Conservation (phyloP, 78 protist genomes). For the Dictyostelium intermedium region DNA sequence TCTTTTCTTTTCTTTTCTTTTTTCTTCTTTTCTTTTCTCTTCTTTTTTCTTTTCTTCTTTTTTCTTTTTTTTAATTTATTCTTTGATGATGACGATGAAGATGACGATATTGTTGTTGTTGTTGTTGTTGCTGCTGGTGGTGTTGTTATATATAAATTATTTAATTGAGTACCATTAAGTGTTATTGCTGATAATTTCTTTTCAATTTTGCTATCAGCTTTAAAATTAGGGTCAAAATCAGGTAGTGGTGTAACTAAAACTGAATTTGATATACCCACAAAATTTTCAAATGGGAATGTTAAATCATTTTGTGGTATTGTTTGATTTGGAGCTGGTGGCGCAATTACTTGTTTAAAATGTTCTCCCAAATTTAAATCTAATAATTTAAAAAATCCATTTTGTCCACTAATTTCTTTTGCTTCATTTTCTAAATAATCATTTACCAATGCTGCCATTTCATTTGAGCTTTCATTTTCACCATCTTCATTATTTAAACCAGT, state of each 20-base stretch:
- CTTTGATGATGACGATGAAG: not conserved
- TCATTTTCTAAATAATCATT: slow-evolving; percentile 60
- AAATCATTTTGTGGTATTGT: not conserved
- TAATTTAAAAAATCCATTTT: slow-evolving; percentile 22
- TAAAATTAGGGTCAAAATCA: not conserved
- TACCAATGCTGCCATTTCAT: slow-evolving; percentile 41
- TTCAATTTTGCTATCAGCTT: not conserved
- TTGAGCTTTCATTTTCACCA: not conserved
- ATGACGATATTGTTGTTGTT: not conserved
- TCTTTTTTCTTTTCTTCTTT: not conserved
- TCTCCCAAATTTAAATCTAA: slow-evolving; percentile 5
- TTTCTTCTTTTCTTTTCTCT: not conserved
- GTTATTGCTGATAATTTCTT: not conserved
- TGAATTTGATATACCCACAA: not conserved
- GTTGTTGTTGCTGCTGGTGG: not conserved
- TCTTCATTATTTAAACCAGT: not conserved
- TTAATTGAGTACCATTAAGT: not conserved
- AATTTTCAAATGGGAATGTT: not conserved
- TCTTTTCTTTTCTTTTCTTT: not conserved
- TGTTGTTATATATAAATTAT: not conserved
- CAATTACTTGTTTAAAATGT: not conserved
- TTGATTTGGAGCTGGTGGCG: not conserved
- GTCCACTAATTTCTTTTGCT: slow-evolving; percentile 6
- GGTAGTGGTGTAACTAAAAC: not conserved
- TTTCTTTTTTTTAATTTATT: not conserved